phyloP scores from a whole-genome alignment of 305 asterid genomes.

The Coffea humblotiana region DNA sequence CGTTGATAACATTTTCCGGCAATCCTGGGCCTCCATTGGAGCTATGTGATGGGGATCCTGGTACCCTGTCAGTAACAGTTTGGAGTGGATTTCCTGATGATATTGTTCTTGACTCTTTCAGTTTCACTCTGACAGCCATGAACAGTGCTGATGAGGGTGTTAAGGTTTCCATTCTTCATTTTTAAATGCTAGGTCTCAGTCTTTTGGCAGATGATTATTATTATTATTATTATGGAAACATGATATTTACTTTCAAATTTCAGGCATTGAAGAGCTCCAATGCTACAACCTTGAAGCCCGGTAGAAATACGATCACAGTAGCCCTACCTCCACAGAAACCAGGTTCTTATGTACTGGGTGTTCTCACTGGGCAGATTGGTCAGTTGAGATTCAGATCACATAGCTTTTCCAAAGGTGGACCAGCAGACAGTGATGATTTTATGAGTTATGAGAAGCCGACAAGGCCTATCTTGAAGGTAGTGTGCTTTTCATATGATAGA shows the following conservation, averaged over 20 bases:
- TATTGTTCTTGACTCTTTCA: constrained; percentile 91
- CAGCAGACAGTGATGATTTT: constrained; percentile 92
- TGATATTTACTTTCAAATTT: constrained; percentile 16
- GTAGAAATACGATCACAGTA: constrained; percentile 70
- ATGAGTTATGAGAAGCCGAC: constrained; percentile 98
- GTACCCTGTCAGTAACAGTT: constrained; percentile 73
- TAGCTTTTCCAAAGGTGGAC: constrained; percentile 92
- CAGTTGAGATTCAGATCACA: constrained; percentile 96
- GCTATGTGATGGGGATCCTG: constrained; percentile 98
- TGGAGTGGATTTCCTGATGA: constrained; percentile 99
- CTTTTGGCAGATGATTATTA: constrained; percentile 2
- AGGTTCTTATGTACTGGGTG: constrained; percentile 95
- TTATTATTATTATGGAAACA: neutral
- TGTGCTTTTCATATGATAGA: constrained; percentile 8
- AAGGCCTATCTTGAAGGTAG: constrained; percentile 94
- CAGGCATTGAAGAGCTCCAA: constrained; percentile 85
- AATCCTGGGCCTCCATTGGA: constrained; percentile 85
- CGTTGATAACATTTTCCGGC: constrained; percentile 91
- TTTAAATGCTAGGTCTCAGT: constrained; percentile 21
- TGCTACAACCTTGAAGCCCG: constrained; percentile 82
- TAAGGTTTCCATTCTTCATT: constrained; percentile 59
- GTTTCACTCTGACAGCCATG: constrained; percentile 83
- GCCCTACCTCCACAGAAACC: constrained; percentile 90
- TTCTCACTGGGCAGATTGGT: constrained; percentile 97
- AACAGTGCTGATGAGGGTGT: constrained; percentile 92